Conservation (phyloP, 371 early-diverging fungal species). For the Mortierella sp. region DNA sequence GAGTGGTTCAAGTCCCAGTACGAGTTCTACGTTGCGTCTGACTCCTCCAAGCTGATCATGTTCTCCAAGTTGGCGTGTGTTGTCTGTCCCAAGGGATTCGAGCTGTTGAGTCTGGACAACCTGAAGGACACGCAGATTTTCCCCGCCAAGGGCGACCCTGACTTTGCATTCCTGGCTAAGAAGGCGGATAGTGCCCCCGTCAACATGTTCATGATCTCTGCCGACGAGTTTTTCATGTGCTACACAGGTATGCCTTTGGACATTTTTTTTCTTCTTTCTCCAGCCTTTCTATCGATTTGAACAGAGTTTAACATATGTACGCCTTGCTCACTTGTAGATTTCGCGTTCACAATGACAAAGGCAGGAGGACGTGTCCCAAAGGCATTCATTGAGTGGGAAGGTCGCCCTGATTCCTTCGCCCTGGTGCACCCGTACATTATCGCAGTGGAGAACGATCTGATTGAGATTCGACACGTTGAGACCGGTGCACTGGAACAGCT, state of each 20-base stretch:
- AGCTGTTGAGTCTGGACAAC: constrained; percentile 88
- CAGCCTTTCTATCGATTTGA: constrained; percentile 23
- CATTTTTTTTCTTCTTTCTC: constrained; percentile 36
- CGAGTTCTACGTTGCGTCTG: constrained; percentile 88
- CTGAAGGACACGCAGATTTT: constrained; percentile 75
- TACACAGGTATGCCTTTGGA: constrained; percentile 74
- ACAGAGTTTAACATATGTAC: no score
- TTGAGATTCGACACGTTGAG: constrained; percentile 90
- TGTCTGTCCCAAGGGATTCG: constrained; percentile 93
- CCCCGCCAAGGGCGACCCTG: constrained; percentile 69
- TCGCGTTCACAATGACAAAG: constrained; percentile 48
- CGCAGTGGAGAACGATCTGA: constrained; percentile 88
- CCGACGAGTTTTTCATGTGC: constrained; percentile 88
- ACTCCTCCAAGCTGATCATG: constrained; percentile 83
- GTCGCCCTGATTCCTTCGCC: constrained; percentile 48
- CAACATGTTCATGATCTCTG: constrained; percentile 79
- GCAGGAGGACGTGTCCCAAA: constrained; percentile 37
- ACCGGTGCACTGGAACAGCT: constrained; percentile 76
- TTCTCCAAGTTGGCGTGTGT: constrained; percentile 86
- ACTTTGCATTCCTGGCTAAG: constrained; percentile 81
- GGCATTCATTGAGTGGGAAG: constrained; percentile 54
- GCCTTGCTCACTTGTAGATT: constrained; percentile 23
- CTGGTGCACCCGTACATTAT: constrained; percentile 80
- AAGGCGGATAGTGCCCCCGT: constrained; percentile 74
- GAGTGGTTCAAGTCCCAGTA: constrained; percentile 54